A percentile compares a stretch with the other conserved stretches of the same genome.
These are phyloP conservation scores for Hypoxylon sp. DNA, from an alignment of 2,329 filamentous ascomycete genomes.

Conservation along the genomic window DNA sequence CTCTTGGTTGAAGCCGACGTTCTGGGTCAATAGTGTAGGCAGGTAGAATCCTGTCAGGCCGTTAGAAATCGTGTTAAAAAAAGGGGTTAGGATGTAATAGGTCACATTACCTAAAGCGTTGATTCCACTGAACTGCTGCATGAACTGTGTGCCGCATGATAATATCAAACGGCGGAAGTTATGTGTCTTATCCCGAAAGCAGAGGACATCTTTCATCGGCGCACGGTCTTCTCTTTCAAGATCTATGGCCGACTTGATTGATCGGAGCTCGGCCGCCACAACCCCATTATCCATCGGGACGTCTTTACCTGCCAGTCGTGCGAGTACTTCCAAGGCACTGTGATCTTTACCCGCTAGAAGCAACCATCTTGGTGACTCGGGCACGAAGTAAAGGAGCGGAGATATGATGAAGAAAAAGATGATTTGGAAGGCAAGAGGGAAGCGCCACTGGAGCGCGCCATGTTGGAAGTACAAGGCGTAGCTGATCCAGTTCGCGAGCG, in stretches of 20 bases:
- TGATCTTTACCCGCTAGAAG: conserved; percentile 63
- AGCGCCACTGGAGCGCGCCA: conserved; percentile 54
- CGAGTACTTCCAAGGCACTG: conserved; percentile 61
- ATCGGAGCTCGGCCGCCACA: conserved; percentile 53
- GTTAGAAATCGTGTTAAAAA: conserved; percentile 41
- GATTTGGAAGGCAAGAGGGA: conserved; percentile 55
- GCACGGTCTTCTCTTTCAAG: conserved; percentile 53
- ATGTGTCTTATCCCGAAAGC: conserved; percentile 55
- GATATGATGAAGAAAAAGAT: conserved; percentile 55
- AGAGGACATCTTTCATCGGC: conserved; percentile 52
- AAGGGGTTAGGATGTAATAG: background rate
- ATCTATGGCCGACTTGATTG: conserved; percentile 54
- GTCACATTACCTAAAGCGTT: conserved; percentile 53
- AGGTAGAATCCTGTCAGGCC: conserved; percentile 57
- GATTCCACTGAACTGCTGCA: conserved; percentile 61
- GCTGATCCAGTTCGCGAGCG: conserved; percentile 62
- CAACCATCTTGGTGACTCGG: conserved; percentile 59
- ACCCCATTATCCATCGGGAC: conserved; percentile 43
- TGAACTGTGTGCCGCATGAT: conserved; percentile 61
- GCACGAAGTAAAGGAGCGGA: conserved; percentile 49
- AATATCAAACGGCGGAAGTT: conserved; percentile 55
- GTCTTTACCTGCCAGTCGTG: conserved; percentile 64
- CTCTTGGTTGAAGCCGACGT: conserved; percentile 65
- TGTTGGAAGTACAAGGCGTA: conserved; percentile 54
- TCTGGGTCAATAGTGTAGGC: conserved; percentile 67